Evolutionary conservation across 2,329 filamentous ascomycete species (phyloP), one percentile per base, ranked within the genome.

Genomic region (Clonostachys rhizophaga): DNA sequence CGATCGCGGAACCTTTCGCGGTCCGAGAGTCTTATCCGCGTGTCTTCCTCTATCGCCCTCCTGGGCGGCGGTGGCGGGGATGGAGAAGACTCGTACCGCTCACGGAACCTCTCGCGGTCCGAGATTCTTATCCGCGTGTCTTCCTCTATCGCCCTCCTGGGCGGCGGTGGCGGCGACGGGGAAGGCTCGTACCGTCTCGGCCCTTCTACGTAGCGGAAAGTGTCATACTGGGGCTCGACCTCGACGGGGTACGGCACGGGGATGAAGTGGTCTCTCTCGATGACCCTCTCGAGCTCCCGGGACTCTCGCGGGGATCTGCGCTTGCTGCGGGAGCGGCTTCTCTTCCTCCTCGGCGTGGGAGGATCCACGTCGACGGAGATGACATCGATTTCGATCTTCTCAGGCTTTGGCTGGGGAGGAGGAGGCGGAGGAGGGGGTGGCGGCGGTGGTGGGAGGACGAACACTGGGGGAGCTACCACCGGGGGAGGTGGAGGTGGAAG

Each of bases 181-280:
- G 45, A 41, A 11, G 24, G 35, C 13, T 41, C 14, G 40, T 43
- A 43, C 18, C 69, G 61, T 44, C 70, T 63, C 24, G 74, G 69
- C 1, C 71, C 74, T 49, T 79, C 74, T 43, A 80, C 68, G 53
- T 79, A 79, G 7, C 77, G 73, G 55, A 67, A 80, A 33, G 74
- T 74, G 36, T 77, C 75, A 51, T 71, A 71, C 50, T 60, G 55
- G 35, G 65, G 65, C 40, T 52, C 50, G 16, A 17, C 36, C 17
- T 68, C 71, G 3, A 74, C 65, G 8, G 64, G 68, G 40, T 66
- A 57, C 10, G 64, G 65, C 8, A 71, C 58, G 35, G 71, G 74
- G 14, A 78, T 64, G 43, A 74, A 54, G 45, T 67, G 66, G 56
- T 81, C 77, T 24, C 76, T 68, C 62, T 80, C 75, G 50, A 80